Evolutionary conservation across 2,329 filamentous ascomycete genomes (phyloP).

Genomic region (Arthrobotrys entomopaga): DNA sequence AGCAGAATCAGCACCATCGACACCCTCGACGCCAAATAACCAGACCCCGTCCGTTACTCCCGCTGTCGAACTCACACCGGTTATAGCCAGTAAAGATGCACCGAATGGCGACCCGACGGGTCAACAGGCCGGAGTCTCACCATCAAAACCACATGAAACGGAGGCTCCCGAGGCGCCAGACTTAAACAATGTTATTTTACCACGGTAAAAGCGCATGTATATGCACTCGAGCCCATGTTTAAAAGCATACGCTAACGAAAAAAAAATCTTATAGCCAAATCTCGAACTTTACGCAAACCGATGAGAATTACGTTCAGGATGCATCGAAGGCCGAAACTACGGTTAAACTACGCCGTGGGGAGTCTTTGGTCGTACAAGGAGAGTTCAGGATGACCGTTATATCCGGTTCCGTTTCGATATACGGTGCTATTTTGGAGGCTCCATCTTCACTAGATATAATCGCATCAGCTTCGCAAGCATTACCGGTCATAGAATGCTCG

Average conservation of each 20-base stretch:
- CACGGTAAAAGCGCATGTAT: conserved; percentile 51
- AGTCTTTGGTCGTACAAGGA: conserved; percentile 73
- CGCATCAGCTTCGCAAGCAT: conserved; percentile 74
- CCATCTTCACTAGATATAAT: conserved; percentile 68
- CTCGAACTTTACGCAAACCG: conserved; percentile 57
- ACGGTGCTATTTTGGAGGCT: conserved; percentile 71
- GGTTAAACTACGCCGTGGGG: conserved; percentile 55
- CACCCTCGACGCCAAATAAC: conserved; percentile 28
- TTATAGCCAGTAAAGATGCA: conserved; percentile 10
- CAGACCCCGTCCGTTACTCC: conserved; percentile 25
- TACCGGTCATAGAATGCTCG: conserved; percentile 72
- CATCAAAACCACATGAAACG: conserved; percentile 8
- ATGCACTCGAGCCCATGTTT: conserved; percentile 20
- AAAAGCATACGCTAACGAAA: conserved; percentile 6
- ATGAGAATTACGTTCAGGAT: conserved; percentile 52
- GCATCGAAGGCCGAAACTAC: conserved; percentile 22
- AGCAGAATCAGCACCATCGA: conserved; percentile 23
- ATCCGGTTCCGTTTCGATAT: conserved; percentile 72
- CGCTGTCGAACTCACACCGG: background rate
- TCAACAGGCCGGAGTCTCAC: conserved; percentile 3
- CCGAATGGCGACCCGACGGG: background rate
- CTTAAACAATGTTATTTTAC: conserved; percentile 15
- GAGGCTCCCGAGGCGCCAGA: conserved; percentile 16
- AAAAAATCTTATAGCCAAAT: conserved; percentile 39
- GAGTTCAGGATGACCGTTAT: conserved; percentile 73